phyloP scores from a whole-genome alignment of 1,139 yeast species.

The Protomyces pachydermus region DNA sequence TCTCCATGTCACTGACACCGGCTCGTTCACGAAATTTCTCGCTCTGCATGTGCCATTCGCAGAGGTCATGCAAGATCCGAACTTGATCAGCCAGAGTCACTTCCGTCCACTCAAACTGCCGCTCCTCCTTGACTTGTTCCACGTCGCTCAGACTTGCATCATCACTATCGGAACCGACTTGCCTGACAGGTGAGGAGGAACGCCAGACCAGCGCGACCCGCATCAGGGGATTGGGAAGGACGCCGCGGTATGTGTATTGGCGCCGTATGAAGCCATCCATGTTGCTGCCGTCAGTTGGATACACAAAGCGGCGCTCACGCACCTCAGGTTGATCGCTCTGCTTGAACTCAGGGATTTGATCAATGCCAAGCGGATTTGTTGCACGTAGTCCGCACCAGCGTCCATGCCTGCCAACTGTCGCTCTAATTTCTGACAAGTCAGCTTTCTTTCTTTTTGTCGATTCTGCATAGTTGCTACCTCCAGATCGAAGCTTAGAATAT shows the following conservation, averaged over 20 bases:
- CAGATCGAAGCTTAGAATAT: background rate
- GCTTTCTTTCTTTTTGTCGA: background rate
- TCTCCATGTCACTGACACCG: slow-evolving; percentile 9
- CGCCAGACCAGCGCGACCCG: slow-evolving; percentile 13
- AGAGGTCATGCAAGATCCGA: slow-evolving; percentile 13
- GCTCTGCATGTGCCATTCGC: slow-evolving; percentile 25
- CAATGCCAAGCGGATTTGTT: slow-evolving; percentile 7
- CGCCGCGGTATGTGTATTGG: slow-evolving; percentile 21
- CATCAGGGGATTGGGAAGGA: slow-evolving; percentile 9
- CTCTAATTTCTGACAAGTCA: slow-evolving; percentile 1
- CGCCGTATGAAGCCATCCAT: slow-evolving; percentile 24
- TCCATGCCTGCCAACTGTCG: background rate
- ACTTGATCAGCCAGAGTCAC: background rate
- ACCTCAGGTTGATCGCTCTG: slow-evolving; percentile 12
- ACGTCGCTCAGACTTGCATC: slow-evolving; percentile 12
- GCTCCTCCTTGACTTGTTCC: slow-evolving; percentile 15
- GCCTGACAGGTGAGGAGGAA: background rate
- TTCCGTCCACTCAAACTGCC: background rate
- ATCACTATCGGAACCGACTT: background rate
- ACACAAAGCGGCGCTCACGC: background rate
- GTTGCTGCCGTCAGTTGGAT: background rate
- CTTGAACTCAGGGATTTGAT: slow-evolving; percentile 17
- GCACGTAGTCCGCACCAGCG: slow-evolving; percentile 3
- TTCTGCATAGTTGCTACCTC: background rate
- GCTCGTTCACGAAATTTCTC: slow-evolving; percentile 16